Evolutionary conservation across 2,329 filamentous ascomycete species (phyloP).

Genomic region (Gaeumannomyces tritici): DNA sequence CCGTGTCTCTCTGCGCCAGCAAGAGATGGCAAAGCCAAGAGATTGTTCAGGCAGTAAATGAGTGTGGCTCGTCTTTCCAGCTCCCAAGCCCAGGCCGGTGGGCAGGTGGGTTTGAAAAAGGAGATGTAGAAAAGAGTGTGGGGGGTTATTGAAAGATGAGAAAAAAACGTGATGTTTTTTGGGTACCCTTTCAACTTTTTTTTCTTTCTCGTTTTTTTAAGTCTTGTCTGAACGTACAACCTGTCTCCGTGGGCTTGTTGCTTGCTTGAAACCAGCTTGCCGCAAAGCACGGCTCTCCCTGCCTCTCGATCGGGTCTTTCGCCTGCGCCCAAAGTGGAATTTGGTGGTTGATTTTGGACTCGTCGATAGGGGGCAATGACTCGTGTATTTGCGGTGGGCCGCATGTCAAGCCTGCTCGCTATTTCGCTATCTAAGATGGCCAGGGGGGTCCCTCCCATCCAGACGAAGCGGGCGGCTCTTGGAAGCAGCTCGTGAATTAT

Average conservation of each 20-base stretch:
- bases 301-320: neutral
- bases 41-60: neutral
- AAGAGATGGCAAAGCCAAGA: neutral
- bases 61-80: neutral
- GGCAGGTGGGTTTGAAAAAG: neutral
- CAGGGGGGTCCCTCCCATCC: neutral
- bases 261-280: no score
- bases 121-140: neutral
- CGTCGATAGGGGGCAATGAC: neutral
- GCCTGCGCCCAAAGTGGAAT: neutral
- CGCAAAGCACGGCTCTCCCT: no score
- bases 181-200: neutral
- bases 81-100: neutral
- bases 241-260: neutral
- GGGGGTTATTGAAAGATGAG: neutral
- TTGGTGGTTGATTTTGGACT: neutral
- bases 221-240: neutral
- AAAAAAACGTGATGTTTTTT: neutral
- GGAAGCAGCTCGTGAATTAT: conserved; percentile 9
- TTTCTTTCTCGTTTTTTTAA: neutral
- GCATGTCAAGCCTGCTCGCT: neutral
- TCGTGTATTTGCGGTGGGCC: neutral
- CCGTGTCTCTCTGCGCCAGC: neutral
- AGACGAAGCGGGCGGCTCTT: neutral
- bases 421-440: neutral